These are phyloP conservation scores for Pythium volutum DNA, from an alignment of 352 stramenopile species.

Conservation along the genomic window DNA sequence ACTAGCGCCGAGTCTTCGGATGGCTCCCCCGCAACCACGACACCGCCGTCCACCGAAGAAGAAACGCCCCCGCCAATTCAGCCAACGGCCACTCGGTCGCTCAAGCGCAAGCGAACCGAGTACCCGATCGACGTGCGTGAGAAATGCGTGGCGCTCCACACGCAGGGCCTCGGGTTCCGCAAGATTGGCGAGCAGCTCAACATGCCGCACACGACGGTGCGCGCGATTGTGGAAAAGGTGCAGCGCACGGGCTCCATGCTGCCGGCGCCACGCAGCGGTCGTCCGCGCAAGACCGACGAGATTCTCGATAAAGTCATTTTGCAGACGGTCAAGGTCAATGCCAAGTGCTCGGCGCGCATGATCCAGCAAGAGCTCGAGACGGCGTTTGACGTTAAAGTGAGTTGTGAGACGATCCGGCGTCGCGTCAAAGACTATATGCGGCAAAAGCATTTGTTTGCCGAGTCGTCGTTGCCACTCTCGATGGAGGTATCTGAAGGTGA, in stretches of 20 bases:
- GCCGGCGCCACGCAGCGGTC: constrained; percentile 47
- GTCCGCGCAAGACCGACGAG: constrained; percentile 60
- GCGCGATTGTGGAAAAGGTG: constrained; percentile 64
- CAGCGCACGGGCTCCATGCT: constrained; percentile 48
- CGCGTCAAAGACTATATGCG: constrained; percentile 62
- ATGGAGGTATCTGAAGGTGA: neutral
- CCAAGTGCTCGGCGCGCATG: constrained; percentile 53
- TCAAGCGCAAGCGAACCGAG: constrained; percentile 43
- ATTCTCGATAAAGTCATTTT: constrained; percentile 66
- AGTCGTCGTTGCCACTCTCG: constrained; percentile 7
- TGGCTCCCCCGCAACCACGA: neutral
- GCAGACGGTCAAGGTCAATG: constrained; percentile 50
- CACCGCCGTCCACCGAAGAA: neutral
- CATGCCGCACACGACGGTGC: constrained; percentile 73
- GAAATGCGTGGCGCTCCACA: constrained; percentile 50
- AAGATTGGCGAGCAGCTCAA: constrained; percentile 55
- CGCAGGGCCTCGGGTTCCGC: constrained; percentile 50
- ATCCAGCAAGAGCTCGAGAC: constrained; percentile 54
- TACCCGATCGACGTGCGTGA: constrained; percentile 59
- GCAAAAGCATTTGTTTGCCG: constrained; percentile 27
- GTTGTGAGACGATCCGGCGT: constrained; percentile 66
- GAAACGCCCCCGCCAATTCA: neutral
- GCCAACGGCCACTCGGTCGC: constrained; percentile 2
- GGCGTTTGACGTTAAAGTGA: constrained; percentile 51
- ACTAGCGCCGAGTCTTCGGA: neutral